Evolutionary conservation across 192 early-diverging fungal species (phyloP), one percentile per base, ranked within the genome.

Genomic region (Backusella sp.): DNA sequence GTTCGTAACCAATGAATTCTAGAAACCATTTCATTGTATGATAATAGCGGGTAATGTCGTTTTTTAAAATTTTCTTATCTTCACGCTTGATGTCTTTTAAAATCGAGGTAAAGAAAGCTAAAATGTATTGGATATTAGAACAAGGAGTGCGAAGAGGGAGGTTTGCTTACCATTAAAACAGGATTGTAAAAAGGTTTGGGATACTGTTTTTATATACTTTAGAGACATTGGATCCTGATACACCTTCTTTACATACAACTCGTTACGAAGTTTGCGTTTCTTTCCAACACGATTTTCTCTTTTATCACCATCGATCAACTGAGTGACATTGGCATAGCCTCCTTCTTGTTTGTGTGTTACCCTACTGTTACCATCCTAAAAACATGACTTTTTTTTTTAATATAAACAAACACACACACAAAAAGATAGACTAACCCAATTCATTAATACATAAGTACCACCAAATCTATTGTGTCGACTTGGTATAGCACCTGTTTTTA

Each of bases 381-480:
- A 44, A 44, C 2, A 28, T 34, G 41, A 7, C 6, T 21, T 66
- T 39, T 32, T 39, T 32, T 32, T 32, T 26, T 39, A 32, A 73
- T 52, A 35, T n/a, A 35, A 14, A 49, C 9, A 8, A 52, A 42
- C 7, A 39, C 32, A 28, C 35, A 23, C 30, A 34, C 56, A 37
- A 9, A 34, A 46, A 34, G 6, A 68, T 9, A 35, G 11, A 35
- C 41, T 41, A 72, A 85, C 84, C 79, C 76, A 66, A 14, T 85
- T 81, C 39, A 82, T 66, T 1, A 91, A 81, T 4, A 86, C 85
- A 66, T 88, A 91, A 21, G 88, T 87, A n/a, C 91, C 89, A 36
- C 92, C 90, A 81, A 93, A 93, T 71, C 89, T 79, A 34, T 88
- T 88, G 62, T 93, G 92, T 34, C 92, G 79, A 59, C 66, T 76